Evolutionary conservation across 208 protist genomes (phyloP).

Genomic region (Trypanosoma conorhini): DNA sequence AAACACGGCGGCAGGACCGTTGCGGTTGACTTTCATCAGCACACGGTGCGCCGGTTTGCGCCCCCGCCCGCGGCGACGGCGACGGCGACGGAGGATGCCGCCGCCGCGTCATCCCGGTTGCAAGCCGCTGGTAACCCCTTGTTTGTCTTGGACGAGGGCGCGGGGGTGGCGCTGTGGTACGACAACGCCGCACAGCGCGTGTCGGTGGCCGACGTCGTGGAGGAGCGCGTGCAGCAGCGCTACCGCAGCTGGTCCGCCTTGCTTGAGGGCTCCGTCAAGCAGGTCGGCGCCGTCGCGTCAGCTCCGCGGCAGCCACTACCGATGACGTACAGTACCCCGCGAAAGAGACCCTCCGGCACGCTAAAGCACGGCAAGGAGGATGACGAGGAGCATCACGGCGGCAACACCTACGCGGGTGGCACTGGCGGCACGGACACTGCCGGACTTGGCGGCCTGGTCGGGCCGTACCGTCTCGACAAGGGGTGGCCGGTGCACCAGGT

Average conservation of each 20-base stretch:
- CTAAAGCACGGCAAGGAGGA: slow-evolving; percentile 92
- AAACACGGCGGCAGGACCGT: neutral
- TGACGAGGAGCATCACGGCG: slow-evolving; percentile 90
- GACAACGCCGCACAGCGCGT: slow-evolving; percentile 31
- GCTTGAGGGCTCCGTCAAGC: slow-evolving; percentile 46
- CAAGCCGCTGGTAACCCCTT: neutral
- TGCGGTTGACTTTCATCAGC: slow-evolving; percentile 31
- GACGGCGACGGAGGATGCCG: no score
- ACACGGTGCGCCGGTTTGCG: slow-evolving; percentile 31
- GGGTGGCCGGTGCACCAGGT: slow-evolving; percentile 88
- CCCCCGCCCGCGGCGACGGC: slow-evolving; percentile 7
- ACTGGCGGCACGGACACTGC: slow-evolving; percentile 88
- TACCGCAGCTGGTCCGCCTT: slow-evolving; percentile 60
- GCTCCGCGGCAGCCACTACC: slow-evolving; percentile 43
- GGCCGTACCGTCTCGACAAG: slow-evolving; percentile 91
- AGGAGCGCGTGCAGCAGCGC: slow-evolving; percentile 55
- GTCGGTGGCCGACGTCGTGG: slow-evolving; percentile 49
- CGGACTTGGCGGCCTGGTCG: slow-evolving; percentile 81
- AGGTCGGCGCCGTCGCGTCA: slow-evolving; percentile 34
- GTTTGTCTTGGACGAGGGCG: slow-evolving; percentile 16
- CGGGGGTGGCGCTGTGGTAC: slow-evolving; percentile 37
- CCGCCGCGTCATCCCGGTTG: neutral
- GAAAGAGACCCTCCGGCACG: slow-evolving; percentile 65
- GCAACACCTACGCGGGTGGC: slow-evolving; percentile 93
- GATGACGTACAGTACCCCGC: slow-evolving; percentile 77